A percentile compares a stretch with the other conserved stretches of the same genome.
These are phyloP conservation scores for Rubus parviflorus DNA, from an alignment of 306 rosid genomes.

Conservation along the genomic window DNA sequence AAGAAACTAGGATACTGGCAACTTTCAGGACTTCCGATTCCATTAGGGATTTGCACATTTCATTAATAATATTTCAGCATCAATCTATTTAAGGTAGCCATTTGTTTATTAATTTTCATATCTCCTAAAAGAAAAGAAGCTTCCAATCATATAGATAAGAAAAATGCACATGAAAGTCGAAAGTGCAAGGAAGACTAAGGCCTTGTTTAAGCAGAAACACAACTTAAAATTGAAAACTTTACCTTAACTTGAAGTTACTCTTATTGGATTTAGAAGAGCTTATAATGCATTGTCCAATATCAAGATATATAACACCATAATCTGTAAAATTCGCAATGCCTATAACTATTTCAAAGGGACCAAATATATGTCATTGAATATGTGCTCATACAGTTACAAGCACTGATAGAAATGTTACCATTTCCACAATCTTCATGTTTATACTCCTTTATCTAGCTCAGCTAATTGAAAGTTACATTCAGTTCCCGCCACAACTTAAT, in stretches of 20 bases:
- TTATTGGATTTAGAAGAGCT: background rate
- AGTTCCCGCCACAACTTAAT: background rate
- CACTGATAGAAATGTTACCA: background rate
- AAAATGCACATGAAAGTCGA: no score
- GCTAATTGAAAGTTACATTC: background rate
- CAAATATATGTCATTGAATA: background rate
- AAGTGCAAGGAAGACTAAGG: background rate
- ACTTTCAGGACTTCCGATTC: no score
- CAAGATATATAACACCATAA: no score
- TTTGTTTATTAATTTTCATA: background rate
- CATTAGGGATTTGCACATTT: background rate
- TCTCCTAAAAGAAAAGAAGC: background rate
- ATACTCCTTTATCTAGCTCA: background rate
- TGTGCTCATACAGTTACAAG: background rate
- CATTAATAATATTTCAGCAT: background rate
- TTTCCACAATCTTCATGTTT: slow-evolving; percentile 4
- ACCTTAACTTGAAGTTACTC: background rate
- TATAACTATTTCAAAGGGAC: no score
- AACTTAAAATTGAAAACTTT: background rate
- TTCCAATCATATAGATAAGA: no score
- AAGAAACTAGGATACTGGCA: no score
- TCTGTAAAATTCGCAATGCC: no score
- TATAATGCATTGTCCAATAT: background rate
- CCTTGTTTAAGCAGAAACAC: background rate
- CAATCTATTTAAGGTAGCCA: no score